Evolutionary conservation across 2,329 filamentous ascomycete genomes (phyloP).

Genomic region (Talaromyces sp.): DNA sequence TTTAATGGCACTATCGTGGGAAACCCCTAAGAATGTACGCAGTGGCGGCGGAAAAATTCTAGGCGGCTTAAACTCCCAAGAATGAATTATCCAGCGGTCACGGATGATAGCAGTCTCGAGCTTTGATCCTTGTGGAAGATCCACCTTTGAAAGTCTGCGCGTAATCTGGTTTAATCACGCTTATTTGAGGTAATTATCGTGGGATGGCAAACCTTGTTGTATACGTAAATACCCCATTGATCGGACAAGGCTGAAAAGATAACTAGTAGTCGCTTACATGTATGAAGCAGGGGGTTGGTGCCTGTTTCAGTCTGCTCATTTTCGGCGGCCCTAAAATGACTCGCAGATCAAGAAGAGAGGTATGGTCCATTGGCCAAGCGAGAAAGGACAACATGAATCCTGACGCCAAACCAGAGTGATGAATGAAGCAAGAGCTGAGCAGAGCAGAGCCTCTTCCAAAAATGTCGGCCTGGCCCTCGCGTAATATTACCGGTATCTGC

Average conservation of each 20-base stretch:
- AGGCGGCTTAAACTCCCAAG: not conserved
- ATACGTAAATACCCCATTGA: not conserved
- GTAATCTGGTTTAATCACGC: not conserved
- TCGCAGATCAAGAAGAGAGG: not conserved
- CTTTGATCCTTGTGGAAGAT: not conserved
- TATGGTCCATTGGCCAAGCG: not conserved
- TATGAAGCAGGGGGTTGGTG: not conserved
- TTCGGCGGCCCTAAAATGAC: not conserved
- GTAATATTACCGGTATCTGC: not conserved
- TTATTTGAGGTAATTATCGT: not conserved
- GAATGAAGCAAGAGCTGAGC: not conserved
- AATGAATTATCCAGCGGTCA: not conserved
- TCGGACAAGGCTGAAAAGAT: not conserved
- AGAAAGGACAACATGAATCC: not conserved
- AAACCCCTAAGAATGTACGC: too few relatives aligned
- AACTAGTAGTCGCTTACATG: not conserved
- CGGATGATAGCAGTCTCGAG: not conserved
- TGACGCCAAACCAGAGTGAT: not conserved
- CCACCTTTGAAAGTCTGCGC: not conserved
- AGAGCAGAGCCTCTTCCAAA: not conserved
- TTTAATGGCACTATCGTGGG: not conserved
- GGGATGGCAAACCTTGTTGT: not conserved
- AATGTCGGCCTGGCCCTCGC: not conserved
- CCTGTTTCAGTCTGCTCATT: not conserved
- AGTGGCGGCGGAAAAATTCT: not conserved